These are phyloP conservation scores for Penicillium sp. DNA, from an alignment of 2,329 filamentous ascomycete species.

Conservation along the genomic window DNA sequence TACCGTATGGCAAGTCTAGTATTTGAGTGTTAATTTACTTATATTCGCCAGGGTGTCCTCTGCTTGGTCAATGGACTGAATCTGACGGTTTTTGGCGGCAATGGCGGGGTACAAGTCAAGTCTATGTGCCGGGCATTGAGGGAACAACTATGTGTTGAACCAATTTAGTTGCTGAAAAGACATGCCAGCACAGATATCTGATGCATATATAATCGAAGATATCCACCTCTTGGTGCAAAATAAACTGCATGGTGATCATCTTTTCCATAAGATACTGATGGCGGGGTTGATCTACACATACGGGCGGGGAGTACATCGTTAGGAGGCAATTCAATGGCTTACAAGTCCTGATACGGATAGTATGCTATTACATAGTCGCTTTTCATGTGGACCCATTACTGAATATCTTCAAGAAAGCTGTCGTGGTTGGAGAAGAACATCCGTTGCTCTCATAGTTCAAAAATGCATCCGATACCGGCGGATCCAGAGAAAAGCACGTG, in stretches of 20 bases:
- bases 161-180: neutral
- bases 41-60: conserved; percentile 7
- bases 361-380: neutral
- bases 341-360: neutral
- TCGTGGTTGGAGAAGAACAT: neutral
- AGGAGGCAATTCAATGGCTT: neutral
- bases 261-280: neutral
- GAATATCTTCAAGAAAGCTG: neutral
- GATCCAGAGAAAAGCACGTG: conserved; percentile 2
- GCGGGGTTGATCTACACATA: conserved; percentile 8
- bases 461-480: conserved; percentile 9
- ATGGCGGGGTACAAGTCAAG: conserved; percentile 20
- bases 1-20: neutral
- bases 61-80: neutral
- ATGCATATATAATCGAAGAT: neutral
- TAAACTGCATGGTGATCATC: neutral
- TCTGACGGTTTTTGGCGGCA: conserved; percentile 5
- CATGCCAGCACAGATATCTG: neutral
- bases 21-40: neutral
- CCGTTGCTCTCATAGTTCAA: neutral
- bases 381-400: neutral
- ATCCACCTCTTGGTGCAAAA: neutral
- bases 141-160: neutral
- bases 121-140: neutral
- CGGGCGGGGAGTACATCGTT: neutral